These are phyloP conservation scores for Trifolium repens DNA, from an alignment of 306 rosid genomes.

Conservation along the genomic window DNA sequence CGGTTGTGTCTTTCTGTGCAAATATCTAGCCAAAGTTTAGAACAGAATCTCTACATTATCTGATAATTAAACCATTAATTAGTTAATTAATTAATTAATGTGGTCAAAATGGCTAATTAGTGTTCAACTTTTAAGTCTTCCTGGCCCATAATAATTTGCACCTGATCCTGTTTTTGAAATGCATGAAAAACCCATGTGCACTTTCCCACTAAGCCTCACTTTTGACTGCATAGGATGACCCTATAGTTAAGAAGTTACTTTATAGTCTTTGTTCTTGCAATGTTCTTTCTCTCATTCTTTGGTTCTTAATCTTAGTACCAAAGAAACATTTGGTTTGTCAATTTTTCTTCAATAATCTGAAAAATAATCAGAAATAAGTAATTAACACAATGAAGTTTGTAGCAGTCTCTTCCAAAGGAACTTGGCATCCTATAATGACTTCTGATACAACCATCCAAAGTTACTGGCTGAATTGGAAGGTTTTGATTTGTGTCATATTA, in stretches of 20 bases:
- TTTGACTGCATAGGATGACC: conserved; percentile 13
- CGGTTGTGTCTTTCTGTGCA: conserved; percentile 64
- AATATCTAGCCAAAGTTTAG: conserved; percentile 61
- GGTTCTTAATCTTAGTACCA: background rate
- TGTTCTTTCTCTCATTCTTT: conserved; percentile 1
- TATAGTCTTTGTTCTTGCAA: background rate
- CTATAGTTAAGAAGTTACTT: background rate
- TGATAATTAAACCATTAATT: conserved; percentile 9
- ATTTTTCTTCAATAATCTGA: conserved; percentile 16
- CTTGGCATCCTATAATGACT: conserved; percentile 84
- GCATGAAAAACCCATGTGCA: conserved; percentile 42
- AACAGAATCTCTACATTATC: conserved; percentile 63
- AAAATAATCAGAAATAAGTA: conserved; percentile 45
- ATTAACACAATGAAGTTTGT: conserved; percentile 57
- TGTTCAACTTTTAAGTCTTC: conserved; percentile 47
- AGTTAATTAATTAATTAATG: conserved; percentile 44
- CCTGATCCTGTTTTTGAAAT: conserved; percentile 46
- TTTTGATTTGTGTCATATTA: conserved; percentile 72
- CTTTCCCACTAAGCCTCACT: conserved; percentile 44
- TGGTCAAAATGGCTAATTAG: conserved; percentile 50
- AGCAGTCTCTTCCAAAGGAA: conserved; percentile 62
- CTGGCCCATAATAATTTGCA: conserved; percentile 41
- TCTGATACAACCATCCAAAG: conserved; percentile 67
- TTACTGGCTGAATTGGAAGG: conserved; percentile 96
- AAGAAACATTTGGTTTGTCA: conserved; percentile 22